Evolutionary conservation across 2,329 filamentous ascomycete genomes (phyloP).

Genomic region (Phaeomoniella chlamydospora): DNA sequence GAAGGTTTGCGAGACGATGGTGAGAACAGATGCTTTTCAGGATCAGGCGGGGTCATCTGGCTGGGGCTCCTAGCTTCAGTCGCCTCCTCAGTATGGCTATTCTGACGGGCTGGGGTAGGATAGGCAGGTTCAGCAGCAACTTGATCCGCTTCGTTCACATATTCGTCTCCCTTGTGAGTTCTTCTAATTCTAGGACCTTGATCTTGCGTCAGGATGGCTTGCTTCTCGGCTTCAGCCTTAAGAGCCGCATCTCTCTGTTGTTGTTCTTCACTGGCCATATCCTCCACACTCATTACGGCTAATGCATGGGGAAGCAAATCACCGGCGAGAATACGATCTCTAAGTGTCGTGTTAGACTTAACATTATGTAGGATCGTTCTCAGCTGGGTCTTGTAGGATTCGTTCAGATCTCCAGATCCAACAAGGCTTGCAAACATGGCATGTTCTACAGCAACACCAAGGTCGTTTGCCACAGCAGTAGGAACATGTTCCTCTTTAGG

Average conservation of each 20-base stretch:
- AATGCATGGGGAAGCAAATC: constrained; percentile 60
- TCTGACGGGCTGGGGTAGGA: constrained; percentile 14
- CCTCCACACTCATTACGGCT: constrained; percentile 75
- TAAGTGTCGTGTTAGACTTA: constrained; percentile 71
- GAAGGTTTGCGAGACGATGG: constrained; percentile 9
- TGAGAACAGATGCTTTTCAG: constrained; percentile 1
- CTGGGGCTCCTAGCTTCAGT: constrained; percentile 4
- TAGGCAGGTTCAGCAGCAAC: constrained; percentile 32
- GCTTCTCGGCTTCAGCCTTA: constrained; percentile 40
- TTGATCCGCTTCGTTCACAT: constrained; percentile 60
- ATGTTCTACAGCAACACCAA: constrained; percentile 70
- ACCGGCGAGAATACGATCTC: constrained; percentile 58
- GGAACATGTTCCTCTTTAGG: constrained; percentile 50
- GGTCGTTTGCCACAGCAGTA: constrained; percentile 50
- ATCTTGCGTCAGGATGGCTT: constrained; percentile 65
- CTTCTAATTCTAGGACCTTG: constrained; percentile 66
- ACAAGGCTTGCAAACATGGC: constrained; percentile 40
- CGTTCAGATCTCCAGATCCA: constrained; percentile 35
- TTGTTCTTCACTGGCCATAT: constrained; percentile 83
- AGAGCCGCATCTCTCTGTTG: constrained; percentile 48
- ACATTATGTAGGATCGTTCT: constrained; percentile 72
- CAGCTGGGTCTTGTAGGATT: constrained; percentile 48
- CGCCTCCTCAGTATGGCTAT: constrained; percentile 8
- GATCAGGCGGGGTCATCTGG: background rate
- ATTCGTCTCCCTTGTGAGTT: constrained; percentile 90